phyloP scores from a whole-genome alignment of 1,284 basidiomycete genomes.

The Farysia itapuensis region DNA sequence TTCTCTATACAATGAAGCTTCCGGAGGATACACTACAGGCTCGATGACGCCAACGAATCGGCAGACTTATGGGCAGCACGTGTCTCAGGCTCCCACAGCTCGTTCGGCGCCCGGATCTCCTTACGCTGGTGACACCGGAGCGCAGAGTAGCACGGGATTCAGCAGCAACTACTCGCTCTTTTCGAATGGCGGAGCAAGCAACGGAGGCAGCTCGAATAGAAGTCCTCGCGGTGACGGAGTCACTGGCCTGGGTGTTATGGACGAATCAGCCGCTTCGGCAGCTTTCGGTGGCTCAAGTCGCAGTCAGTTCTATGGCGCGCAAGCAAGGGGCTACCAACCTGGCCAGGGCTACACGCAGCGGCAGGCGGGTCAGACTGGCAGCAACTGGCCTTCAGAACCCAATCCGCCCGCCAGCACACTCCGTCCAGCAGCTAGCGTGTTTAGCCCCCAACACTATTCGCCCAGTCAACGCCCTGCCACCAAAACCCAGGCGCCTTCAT shows the following conservation, averaged over 20 bases:
- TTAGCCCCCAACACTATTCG: conserved; percentile 21
- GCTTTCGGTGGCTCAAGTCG: conserved; percentile 3
- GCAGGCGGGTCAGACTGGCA: not conserved
- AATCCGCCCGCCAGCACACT: conserved; percentile 7
- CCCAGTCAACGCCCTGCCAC: not conserved
- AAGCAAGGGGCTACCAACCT: conserved; percentile 12
- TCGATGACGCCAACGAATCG: conserved; percentile 31
- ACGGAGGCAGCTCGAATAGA: not conserved
- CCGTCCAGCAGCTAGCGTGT: conserved; percentile 22
- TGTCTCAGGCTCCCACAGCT: conserved; percentile 17
- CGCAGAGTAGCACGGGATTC: conserved; percentile 15
- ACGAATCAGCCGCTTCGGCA: conserved; percentile 1
- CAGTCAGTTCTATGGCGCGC: conserved; percentile 14
- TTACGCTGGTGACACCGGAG: conserved; percentile 31
- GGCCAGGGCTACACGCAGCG: not conserved
- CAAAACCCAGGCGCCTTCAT: conserved; percentile 3
- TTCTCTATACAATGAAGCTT: conserved; percentile 18
- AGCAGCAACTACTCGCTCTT: conserved; percentile 32
- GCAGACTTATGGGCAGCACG: conserved; percentile 11
- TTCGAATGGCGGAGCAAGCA: conserved; percentile 11
- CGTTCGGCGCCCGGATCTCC: conserved; percentile 34
- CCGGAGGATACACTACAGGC: conserved; percentile 19
- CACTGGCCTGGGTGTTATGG: conserved; percentile 25
- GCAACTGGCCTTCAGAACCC: too few relatives aligned
- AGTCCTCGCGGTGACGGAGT: conserved; percentile 6